Base-by-base conservation (phyloP, 2,329 filamentous ascomycete species). In the Aspergillus caelatus region DNA sequence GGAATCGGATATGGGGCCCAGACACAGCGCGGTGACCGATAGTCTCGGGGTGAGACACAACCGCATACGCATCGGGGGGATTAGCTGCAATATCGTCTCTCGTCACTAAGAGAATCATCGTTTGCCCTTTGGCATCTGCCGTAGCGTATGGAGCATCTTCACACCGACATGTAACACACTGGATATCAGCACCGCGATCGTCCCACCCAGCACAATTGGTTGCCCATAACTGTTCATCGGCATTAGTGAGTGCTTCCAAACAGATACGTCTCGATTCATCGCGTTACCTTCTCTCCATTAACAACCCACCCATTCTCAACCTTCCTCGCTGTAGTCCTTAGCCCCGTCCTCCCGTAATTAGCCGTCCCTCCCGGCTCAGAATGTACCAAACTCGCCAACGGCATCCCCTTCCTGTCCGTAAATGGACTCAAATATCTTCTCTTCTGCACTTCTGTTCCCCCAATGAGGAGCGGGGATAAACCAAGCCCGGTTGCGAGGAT, bases 171-270 rank as follows among this genome's bases (percentile, higher is more conserved):
- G 85, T 81, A 8, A 86, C 78, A 64, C 83, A 86, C 60, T 81
- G 78, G 1, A 87, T 73, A 48, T 86, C 83, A 1, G 83, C 82
- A 11, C 85, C 84, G 58, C 76, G 75, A 46, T 79, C 78, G 62
- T 86, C 84, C 84, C 83, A 87, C 16, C 85, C 84, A 0, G 78
- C 80, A 58, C 77, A 79, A 68, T 86, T 87, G 1, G 84, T 85
- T 12, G 84, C 82, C 84, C 85, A 87, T 46, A 80, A 79, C 80
- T 87, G 86, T 66, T 16, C 6, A 19, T 39, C 16, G 7, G 7
- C 7, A 19, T 39, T 19, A 39, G 16, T 6, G 19, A 19, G 3
- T 0, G 2, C 36, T 39, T 39, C 0, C 6, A 16, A 9, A 9
- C 6, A 39, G 36, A 39, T 9, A 39, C 6, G 1, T 7, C 36